These are phyloP conservation scores for Yarrowia yakushimensis DNA, from an alignment of 805 yeast species.

Conservation along the genomic window DNA sequence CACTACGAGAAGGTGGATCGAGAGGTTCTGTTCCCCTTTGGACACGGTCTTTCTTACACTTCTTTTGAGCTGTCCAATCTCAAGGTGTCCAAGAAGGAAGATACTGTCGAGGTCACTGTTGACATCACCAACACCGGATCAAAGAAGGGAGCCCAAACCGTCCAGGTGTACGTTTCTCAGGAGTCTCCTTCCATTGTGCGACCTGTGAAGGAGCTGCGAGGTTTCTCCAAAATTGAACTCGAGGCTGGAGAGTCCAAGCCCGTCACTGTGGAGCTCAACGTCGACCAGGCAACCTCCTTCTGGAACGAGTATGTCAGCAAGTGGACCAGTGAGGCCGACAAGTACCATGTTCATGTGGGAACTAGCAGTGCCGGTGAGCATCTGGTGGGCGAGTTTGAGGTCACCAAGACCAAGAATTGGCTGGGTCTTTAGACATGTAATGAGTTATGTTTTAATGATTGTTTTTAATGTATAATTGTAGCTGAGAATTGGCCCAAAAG, in stretches of 20 bases:
- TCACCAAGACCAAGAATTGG: constrained; percentile 4
- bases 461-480: no score
- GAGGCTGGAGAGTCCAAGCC: constrained; percentile 29
- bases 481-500: no score
- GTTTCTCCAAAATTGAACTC: neutral
- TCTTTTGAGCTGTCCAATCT: constrained; percentile 45
- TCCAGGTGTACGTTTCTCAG: constrained; percentile 12
- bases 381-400: neutral
- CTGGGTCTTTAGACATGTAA: neutral
- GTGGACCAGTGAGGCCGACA: neutral
- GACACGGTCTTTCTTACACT: constrained; percentile 61
- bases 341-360: neutral
- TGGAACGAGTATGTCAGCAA: constrained; percentile 18
- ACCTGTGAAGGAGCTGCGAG: constrained; percentile 10
- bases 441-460: no score
- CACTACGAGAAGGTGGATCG: constrained; percentile 52
- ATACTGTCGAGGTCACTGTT: neutral
- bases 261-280: constrained; percentile 24
- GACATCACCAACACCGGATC: constrained; percentile 1
- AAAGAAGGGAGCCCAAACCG: neutral
- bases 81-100: constrained; percentile 33
- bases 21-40: constrained; percentile 57
- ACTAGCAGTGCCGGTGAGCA: constrained; percentile 9
- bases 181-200: neutral
- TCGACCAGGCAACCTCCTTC: neutral